Evolutionary conservation across 306 rosid species (phyloP).

Genomic region (Carpinus fangiana): DNA sequence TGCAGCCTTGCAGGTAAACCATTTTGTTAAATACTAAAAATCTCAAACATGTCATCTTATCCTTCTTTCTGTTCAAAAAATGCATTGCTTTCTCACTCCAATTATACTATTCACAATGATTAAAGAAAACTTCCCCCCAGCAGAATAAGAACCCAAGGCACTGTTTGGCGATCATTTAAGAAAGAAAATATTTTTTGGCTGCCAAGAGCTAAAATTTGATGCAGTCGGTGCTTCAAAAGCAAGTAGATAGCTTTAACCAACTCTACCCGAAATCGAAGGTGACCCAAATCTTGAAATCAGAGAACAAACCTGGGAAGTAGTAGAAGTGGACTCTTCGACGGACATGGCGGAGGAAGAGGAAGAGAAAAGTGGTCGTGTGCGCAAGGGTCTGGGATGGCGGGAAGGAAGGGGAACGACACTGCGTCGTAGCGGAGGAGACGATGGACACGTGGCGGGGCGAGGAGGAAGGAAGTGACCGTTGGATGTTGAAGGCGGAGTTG

Average conservation of each 20-base stretch:
- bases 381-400: neutral
- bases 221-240: neutral
- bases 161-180: neutral
- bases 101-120: neutral
- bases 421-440: slow-evolving; percentile 27
- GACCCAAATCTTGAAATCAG: neutral
- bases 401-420: slow-evolving; percentile 23
- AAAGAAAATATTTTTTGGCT: neutral
- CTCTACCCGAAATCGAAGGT: neutral
- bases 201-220: neutral
- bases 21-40: neutral
- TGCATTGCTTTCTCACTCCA: neutral
- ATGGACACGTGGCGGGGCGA: slow-evolving; percentile 25
- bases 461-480: slow-evolving; percentile 22
- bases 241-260: neutral
- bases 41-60: neutral
- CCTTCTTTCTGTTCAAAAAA: neutral
- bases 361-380: slow-evolving; percentile 29
- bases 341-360: slow-evolving; percentile 38
- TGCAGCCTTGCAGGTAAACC: neutral
- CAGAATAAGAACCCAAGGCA: neutral
- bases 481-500: slow-evolving; percentile 25
- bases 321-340: slow-evolving; percentile 35
- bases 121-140: neutral
- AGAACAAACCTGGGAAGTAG: slow-evolving; percentile 54